Base-by-base conservation (phyloP, 805 yeast species). In the Yarrowia deformans region DNA sequence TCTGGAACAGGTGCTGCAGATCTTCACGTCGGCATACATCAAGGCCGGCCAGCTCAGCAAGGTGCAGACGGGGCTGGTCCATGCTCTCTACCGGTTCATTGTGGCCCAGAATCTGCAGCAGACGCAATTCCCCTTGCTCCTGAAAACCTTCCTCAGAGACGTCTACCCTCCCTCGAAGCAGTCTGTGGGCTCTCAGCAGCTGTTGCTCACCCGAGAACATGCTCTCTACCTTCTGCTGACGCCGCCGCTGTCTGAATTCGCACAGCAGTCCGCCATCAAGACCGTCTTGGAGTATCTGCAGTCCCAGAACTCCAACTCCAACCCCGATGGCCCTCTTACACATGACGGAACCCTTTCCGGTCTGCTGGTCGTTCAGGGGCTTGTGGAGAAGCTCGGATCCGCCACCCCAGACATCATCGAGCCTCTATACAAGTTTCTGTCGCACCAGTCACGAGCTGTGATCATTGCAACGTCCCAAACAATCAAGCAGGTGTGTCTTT, bases 321-420 rank as follows among this genome's bases (percentile, higher is more conserved):
- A 60, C 43, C 54, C 50, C 14, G 43, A 48, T 10, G 48, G 56
- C 9, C 56, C 68, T 7, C 56, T 66, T 1, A 23, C 61, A 1
- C 60, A 66, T 5, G 60, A 52, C 32, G 61, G 54, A n/a, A 52
- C 45, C 0, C 42, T 43, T 7, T 29, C 69, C 2, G 69, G 61
- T 0, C 61, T 77, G 32, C 68, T 68, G 32, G 70, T 75, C 19
- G 63, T 75, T 9, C 60, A 67, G 29, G 72, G 69, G 14, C 56
- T 78, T 14, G 70, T 77, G 10, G 68, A 70, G 19, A 48, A 69
- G 8, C 71, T 78, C 16, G 79, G 80, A 5, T 72, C 79, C 1
- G 78, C 79, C 1, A 54, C 78, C 7, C 68, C 68, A 0, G 56
- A 63, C 39, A 63, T 63, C 6, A 49, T 63, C 9, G 68, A 63